Conservation (phyloP, 768 basidiomycete genomes). For the Hygrophoropsis aurantiaca region DNA sequence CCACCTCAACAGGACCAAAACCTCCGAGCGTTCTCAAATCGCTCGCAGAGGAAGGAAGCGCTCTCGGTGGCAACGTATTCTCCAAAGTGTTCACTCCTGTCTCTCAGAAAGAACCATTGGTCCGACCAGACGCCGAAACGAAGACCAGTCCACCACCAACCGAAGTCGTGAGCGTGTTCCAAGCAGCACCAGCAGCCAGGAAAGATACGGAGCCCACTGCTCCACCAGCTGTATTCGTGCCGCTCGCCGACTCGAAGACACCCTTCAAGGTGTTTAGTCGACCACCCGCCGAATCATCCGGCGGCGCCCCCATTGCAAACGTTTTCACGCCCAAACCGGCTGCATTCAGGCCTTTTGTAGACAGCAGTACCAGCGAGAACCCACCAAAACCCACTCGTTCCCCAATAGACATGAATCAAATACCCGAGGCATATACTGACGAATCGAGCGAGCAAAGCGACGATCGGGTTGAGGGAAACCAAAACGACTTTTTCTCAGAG, state of each 20-base stretch:
- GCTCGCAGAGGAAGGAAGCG: conserved; percentile 36
- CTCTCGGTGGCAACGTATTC: conserved; percentile 43
- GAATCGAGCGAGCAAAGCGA: conserved; percentile 30
- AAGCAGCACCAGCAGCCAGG: conserved; percentile 1
- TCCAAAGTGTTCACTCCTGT: conserved; percentile 67
- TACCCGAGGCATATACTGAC: conserved; percentile 26
- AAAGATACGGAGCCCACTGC: conserved; percentile 11
- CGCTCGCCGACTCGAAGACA: conserved; percentile 38
- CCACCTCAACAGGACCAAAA: conserved; percentile 10
- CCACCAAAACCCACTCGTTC: conserved; percentile 5
- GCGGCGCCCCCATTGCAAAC: conserved; percentile 32
- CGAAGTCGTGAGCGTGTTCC: conserved; percentile 8
- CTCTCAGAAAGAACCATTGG: conserved; percentile 36
- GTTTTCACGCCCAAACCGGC: conserved; percentile 48
- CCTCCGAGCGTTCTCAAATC: conserved; percentile 29
- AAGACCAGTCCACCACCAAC: conserved; percentile 17
- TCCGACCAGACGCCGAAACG: conserved; percentile 20
- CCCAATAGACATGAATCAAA: conserved; percentile 13
- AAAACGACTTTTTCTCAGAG: conserved; percentile 26
- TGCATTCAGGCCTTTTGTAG: conserved; percentile 40
- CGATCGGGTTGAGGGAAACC: conserved; percentile 13
- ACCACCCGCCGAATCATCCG: conserved; percentile 45
- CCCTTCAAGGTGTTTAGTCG: conserved; percentile 70
- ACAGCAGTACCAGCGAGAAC: conserved; percentile 15
- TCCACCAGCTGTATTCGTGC: conserved; percentile 37